Evolutionary conservation across 2,329 filamentous ascomycete genomes (phyloP).

Genomic region (Ilyonectria mors-panacis): DNA sequence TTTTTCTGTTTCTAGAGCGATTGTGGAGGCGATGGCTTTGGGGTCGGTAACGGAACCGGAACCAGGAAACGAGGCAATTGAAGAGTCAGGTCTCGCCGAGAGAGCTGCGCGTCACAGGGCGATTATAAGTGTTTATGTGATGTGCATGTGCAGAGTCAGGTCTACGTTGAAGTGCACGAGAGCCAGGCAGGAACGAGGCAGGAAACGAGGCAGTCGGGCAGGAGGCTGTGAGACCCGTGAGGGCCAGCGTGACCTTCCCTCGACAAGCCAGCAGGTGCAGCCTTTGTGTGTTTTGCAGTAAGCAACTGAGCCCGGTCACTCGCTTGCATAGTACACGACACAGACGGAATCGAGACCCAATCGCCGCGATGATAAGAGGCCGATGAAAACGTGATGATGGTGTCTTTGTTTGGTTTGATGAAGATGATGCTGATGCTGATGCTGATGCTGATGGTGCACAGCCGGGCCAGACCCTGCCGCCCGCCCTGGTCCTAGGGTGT

Average conservation of each 20-base stretch:
- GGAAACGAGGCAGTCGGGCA: constrained; percentile 5
- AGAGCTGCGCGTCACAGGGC: neutral
- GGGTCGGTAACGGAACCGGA: constrained; percentile 20
- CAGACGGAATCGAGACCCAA: neutral
- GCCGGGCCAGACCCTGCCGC: neutral
- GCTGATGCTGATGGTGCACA: neutral
- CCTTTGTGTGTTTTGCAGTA: neutral
- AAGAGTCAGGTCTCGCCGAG: neutral
- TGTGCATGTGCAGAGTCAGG: neutral
- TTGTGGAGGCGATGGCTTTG: constrained; percentile 15
- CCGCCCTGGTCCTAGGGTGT: neutral
- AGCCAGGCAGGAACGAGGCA: too few relatives aligned
- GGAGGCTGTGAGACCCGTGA: constrained; percentile 9
- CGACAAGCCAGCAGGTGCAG: constrained; percentile 16
- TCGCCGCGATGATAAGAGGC: neutral
- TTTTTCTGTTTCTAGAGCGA: constrained; percentile 18
- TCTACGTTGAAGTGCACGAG: neutral
- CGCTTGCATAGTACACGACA: neutral
- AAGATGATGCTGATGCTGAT: neutral
- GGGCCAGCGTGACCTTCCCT: constrained; percentile 27
- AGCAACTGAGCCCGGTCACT: constrained; percentile 5
- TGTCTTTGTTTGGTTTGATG: neutral
- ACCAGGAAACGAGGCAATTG: constrained; percentile 21
- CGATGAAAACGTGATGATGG: neutral
- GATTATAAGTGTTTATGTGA: neutral